Base-by-base conservation (phyloP, 2,329 filamentous ascomycete species). In the Pseudogymnoascus sp. region DNA sequence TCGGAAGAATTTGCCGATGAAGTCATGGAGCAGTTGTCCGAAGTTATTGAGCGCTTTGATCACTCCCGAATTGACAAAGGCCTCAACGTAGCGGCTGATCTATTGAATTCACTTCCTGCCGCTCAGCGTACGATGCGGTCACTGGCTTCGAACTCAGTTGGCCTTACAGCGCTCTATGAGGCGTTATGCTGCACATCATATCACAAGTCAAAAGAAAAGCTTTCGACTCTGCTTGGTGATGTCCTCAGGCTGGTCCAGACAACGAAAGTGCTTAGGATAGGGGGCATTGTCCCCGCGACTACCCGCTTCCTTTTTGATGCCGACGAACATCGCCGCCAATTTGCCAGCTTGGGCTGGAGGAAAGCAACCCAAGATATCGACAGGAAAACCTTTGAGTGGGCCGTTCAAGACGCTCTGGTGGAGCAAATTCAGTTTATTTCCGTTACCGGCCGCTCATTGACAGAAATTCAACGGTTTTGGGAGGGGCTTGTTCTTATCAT, bases 161-260 rank as follows among this genome's bases (percentile, higher is more conserved):
- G 90, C 6, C 83, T 96, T 60, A 84, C 95, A 64, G 88, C 91
- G 10, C 84, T 98, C 31, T 96, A 96, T 70, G 93, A 98, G 74
- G 88, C 89, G 0, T 78, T 98, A 61, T 96, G 92, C 73, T 96
- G 89, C 74, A 85, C 92, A 68, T 82, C 89, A 0, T 91, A 96
- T 72, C 80, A 97, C 65, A 81, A 87, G 67, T 70, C 70, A 10
- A 68, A 70, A 22, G 63, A 68, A 1, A 65, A 65, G 11, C 68
- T 74, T 8, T 62, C 67, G 5, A 68, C 64, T 16, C 65, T 70
- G 61, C 96, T 98, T 72, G 89, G 96, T 72, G 85, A 83, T 68
- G 91, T 96, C 10, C 97, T 98, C 73, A 81, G 85, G 68, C 82
- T 91, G 22, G 86, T 96, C 2, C 90, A 93, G 74, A 85, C 85